phyloP scores from a whole-genome alignment of 768 basidiomycete genomes.

The Phanerochaete sordida region DNA sequence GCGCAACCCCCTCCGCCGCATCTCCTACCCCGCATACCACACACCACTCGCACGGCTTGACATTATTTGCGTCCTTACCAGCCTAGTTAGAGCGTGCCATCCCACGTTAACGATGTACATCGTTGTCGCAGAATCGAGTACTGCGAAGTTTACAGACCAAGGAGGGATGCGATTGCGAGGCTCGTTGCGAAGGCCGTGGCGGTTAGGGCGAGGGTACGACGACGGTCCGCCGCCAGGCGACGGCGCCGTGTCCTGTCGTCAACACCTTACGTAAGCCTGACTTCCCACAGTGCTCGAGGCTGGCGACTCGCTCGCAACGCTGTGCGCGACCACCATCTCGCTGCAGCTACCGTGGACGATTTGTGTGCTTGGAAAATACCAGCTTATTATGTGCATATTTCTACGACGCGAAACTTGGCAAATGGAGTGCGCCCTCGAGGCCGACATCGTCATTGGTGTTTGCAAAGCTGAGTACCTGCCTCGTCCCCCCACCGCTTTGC shows the following conservation, averaged over 20 bases:
- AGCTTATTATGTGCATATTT: no score
- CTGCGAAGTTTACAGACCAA: not conserved
- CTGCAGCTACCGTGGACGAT: not conserved
- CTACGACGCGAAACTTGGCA: no score
- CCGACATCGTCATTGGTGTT: no score
- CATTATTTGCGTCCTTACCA: constrained; percentile 14
- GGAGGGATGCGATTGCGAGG: not conserved
- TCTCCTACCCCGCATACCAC: not conserved
- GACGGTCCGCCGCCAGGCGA: not conserved
- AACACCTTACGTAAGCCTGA: constrained; percentile 1
- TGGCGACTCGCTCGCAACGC: no score
- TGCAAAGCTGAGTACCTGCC: no score
- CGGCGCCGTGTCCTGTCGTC: not conserved
- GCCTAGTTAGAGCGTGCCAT: constrained; percentile 4
- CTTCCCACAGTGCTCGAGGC: not conserved
- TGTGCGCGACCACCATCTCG: not conserved
- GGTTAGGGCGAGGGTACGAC: not conserved
- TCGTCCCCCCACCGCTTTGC: no score
- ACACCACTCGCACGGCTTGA: constrained; percentile 3
- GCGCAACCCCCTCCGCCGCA: not conserved
- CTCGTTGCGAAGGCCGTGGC: no score
- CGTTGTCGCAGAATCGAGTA: not conserved
- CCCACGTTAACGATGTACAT: not conserved
- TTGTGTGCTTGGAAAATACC: no score
- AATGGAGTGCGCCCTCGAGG: no score